Percentiles rank a stretch among this genome's conserved stretches.
Conservation (phyloP, 345 rosid genomes). For the Passiflora organensis region DNA sequence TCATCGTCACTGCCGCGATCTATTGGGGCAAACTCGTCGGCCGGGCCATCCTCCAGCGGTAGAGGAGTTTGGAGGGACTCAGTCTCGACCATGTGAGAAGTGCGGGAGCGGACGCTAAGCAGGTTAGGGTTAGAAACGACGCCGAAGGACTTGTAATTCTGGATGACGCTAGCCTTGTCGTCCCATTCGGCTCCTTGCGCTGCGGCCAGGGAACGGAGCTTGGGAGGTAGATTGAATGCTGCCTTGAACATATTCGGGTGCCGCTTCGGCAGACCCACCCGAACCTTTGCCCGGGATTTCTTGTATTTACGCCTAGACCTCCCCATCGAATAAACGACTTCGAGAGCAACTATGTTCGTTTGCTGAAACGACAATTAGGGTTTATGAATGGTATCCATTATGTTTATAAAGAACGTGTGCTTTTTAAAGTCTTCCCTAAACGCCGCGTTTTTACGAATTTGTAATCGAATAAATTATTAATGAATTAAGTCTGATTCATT, state of each 20-base stretch:
- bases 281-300: conserved; percentile 68
- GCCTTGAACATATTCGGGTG: conserved; percentile 73
- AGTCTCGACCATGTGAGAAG: conserved; percentile 57
- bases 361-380: conserved; percentile 4
- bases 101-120: conserved; percentile 69
- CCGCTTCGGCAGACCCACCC: conserved; percentile 75
- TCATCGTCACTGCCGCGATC: conserved; percentile 91
- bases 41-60: conserved; percentile 33
- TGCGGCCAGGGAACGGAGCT: conserved; percentile 62
- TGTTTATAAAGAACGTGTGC: not conserved
- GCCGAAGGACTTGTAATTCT: conserved; percentile 88
- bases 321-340: conserved; percentile 44
- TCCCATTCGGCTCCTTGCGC: conserved; percentile 64
- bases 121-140: conserved; percentile 80
- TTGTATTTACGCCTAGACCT: conserved; percentile 88
- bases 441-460: too few relatives aligned
- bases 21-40: conserved; percentile 43
- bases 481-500: too few relatives aligned
- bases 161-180: conserved; percentile 68
- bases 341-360: not conserved
- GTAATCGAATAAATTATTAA: too few relatives aligned
- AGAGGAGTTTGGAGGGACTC: conserved; percentile 68
- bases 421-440: not conserved
- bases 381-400: not conserved
- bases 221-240: conserved; percentile 76